Percentiles rank a stretch among this genome's conserved stretches.
These are phyloP conservation scores for Parathielavia appendiculata DNA, from an alignment of 495 filamentous ascomycete genomes.

Conservation along the genomic window DNA sequence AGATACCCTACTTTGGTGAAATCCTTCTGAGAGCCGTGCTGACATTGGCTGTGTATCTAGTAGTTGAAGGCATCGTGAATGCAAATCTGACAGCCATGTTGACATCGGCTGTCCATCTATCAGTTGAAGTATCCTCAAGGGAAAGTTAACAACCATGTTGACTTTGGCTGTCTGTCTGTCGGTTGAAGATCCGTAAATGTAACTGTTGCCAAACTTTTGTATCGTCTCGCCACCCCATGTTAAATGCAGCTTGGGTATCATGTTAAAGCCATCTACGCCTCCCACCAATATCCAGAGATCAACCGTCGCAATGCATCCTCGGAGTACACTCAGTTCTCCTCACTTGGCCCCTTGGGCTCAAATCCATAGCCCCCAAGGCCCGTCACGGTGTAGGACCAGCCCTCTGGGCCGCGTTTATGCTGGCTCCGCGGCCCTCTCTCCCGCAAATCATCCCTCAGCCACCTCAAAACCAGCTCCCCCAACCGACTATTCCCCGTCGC, in stretches of 20 bases:
- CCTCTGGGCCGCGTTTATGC: conserved; percentile 55
- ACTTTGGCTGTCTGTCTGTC: conserved; percentile 4
- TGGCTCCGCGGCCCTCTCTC: conserved; percentile 70
- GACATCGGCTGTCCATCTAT: conserved; percentile 3
- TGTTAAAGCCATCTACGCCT: conserved; percentile 21
- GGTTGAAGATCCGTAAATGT: not conserved
- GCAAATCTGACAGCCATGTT: not conserved
- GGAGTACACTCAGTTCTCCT: not conserved
- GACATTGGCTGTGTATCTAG: conserved; percentile 4
- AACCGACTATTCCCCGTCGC: conserved; percentile 65
- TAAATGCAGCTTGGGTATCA: conserved; percentile 28
- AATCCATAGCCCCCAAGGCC: conserved; percentile 79
- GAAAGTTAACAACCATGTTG: not conserved
- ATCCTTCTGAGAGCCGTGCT: not conserved
- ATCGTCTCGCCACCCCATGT: conserved; percentile 13
- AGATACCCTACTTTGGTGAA: not conserved
- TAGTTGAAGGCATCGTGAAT: not conserved
- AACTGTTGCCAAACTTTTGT: not conserved
- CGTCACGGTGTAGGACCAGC: conserved; percentile 62
- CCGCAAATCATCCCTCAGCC: conserved; percentile 78
- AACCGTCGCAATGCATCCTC: not conserved
- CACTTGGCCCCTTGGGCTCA: conserved; percentile 49
- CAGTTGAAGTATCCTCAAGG: conserved; percentile 2
- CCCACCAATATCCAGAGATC: not conserved
- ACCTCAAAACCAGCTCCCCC: conserved; percentile 78